Conservation (phyloP, 352 stramenopile genomes). For the Globisporangium lucens region DNA sequence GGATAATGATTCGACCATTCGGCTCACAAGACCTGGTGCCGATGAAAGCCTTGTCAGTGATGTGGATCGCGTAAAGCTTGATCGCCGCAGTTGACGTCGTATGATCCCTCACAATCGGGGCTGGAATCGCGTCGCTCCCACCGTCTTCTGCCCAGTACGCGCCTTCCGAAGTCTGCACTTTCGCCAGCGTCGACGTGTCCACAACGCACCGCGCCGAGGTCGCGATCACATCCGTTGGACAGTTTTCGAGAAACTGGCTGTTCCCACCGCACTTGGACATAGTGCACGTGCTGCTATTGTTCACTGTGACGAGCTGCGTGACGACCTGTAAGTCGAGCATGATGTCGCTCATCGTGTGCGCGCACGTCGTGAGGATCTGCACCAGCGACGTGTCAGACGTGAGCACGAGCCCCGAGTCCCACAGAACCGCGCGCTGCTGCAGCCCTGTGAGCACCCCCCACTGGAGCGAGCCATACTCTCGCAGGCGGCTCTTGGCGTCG, state of each 20-base stretch:
- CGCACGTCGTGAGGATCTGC: constrained; percentile 60
- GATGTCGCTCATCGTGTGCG: constrained; percentile 56
- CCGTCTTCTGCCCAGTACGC: constrained; percentile 68
- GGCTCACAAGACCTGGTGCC: constrained; percentile 46
- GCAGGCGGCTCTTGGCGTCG: constrained; percentile 26
- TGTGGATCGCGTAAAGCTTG: constrained; percentile 60
- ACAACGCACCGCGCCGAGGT: constrained; percentile 45
- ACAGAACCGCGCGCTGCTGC: constrained; percentile 69
- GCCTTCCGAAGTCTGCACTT: constrained; percentile 23
- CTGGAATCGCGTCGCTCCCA: constrained; percentile 39
- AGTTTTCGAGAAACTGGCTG: constrained; percentile 47
- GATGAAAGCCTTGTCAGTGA: constrained; percentile 38
- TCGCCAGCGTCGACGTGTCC: constrained; percentile 27
- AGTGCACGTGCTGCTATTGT: constrained; percentile 18
- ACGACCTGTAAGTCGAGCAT: constrained; percentile 43
- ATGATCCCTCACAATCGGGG: constrained; percentile 54
- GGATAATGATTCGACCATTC: constrained; percentile 59
- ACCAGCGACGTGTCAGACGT: constrained; percentile 31
- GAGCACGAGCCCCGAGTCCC: constrained; percentile 67
- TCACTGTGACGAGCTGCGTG: constrained; percentile 18
- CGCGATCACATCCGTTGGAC: constrained; percentile 29
- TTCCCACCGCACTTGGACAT: constrained; percentile 42
- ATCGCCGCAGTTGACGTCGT: constrained; percentile 17
- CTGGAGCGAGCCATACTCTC: constrained; percentile 1
- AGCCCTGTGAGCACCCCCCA: constrained; percentile 41